Evolutionary conservation across 2,329 filamentous ascomycete species (phyloP).

Genomic region (Trichoderma koningii): DNA sequence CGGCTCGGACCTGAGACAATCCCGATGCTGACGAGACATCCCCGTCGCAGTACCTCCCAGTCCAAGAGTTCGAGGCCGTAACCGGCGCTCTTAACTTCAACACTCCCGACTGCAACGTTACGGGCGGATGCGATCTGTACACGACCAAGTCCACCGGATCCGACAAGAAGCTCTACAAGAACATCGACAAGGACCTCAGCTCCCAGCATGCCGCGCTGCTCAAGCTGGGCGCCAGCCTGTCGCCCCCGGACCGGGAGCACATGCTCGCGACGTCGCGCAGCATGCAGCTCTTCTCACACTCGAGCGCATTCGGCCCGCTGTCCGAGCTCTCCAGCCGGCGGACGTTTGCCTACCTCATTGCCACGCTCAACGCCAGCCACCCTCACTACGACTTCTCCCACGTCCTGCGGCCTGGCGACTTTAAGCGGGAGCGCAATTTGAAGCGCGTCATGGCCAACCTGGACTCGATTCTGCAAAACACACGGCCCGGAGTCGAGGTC

Average conservation of each 20-base stretch:
- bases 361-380: slow-evolving; percentile 93
- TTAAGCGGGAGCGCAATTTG: slow-evolving; percentile 79
- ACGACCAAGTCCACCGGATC: slow-evolving; percentile 93
- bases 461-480: slow-evolving; percentile 83
- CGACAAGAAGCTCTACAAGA: slow-evolving; percentile 97
- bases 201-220: slow-evolving; percentile 87
- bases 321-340: slow-evolving; percentile 85
- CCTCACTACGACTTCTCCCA: slow-evolving; percentile 93
- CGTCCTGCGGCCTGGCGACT: slow-evolving; percentile 84
- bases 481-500: slow-evolving; percentile 64
- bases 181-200: slow-evolving; percentile 88
- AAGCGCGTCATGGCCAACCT: slow-evolving; percentile 82
- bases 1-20: neutral
- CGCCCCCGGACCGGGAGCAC: slow-evolving; percentile 74
- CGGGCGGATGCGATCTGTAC: slow-evolving; percentile 93
- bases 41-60: slow-evolving; percentile 74
- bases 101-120: slow-evolving; percentile 87
- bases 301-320: slow-evolving; percentile 88
- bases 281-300: slow-evolving; percentile 66
- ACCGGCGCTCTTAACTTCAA: slow-evolving; percentile 94
- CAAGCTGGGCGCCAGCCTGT: slow-evolving; percentile 82
- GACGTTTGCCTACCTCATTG: slow-evolving; percentile 94
- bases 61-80: slow-evolving; percentile 87
- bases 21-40: slow-evolving; percentile 30
- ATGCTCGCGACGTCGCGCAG: slow-evolving; percentile 67